Conservation (phyloP, 2,329 filamentous ascomycete species). For the Alternaria triticimaculans region DNA sequence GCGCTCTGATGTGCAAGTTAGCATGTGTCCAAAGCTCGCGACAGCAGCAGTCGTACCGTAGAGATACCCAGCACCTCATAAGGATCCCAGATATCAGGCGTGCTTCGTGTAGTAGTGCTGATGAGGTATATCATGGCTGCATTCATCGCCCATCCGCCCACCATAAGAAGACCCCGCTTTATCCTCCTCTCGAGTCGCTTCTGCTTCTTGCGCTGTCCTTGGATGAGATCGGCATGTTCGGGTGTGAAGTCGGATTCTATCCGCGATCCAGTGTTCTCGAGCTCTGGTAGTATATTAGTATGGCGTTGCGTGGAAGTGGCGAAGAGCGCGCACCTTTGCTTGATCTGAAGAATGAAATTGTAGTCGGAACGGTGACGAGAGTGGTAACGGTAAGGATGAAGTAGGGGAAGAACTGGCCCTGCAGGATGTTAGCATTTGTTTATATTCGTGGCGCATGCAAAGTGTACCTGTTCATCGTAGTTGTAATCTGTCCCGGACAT, state of each 20-base stretch:
- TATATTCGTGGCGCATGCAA: neutral
- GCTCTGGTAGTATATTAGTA: constrained; percentile 55
- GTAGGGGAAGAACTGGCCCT: constrained; percentile 98
- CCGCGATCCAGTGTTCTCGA: constrained; percentile 79
- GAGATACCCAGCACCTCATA: constrained; percentile 92
- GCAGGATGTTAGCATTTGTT: constrained; percentile 19
- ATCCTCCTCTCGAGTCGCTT: constrained; percentile 87
- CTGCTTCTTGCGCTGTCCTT: constrained; percentile 81
- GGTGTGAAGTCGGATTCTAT: constrained; percentile 84
- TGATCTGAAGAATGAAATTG: constrained; percentile 84
- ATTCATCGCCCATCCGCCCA: constrained; percentile 82
- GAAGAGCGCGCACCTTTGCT: constrained; percentile 64
- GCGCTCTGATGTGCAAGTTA: constrained; percentile 65
- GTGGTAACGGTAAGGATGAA: constrained; percentile 92
- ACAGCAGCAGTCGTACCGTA: constrained; percentile 63
- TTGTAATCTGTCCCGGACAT: constrained; percentile 79
- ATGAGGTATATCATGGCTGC: constrained; percentile 93
- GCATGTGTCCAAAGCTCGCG: constrained; percentile 8
- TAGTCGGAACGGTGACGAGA: constrained; percentile 87
- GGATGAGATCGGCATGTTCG: constrained; percentile 82
- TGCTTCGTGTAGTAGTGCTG: constrained; percentile 72
- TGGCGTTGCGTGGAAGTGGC: neutral
- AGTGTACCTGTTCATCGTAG: constrained; percentile 86
- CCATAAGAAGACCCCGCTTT: constrained; percentile 79
- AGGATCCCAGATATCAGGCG: constrained; percentile 89